Conservation (phyloP, 257 asterid genomes). For the Lycium ferocissimum region DNA sequence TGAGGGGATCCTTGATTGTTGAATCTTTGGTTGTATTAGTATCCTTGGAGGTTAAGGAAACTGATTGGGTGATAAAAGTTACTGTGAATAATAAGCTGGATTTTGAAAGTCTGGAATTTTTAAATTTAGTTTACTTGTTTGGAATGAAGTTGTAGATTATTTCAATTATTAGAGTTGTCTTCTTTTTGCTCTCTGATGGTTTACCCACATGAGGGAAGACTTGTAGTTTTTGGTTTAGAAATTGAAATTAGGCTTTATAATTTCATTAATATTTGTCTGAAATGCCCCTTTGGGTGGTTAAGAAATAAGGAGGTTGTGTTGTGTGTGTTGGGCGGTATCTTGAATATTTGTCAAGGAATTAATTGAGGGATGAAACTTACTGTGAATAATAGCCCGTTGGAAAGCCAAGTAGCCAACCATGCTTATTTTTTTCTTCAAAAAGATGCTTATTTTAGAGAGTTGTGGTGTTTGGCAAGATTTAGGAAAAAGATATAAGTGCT, state of each 20-base stretch:
- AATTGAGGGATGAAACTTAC: neutral
- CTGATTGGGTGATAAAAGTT: neutral
- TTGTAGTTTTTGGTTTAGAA: neutral
- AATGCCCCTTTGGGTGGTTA: neutral
- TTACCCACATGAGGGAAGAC: neutral
- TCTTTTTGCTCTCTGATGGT: neutral
- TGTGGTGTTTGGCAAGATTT: too few species aligned
- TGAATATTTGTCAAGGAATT: too few species aligned
- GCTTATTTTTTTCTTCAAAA: too few species aligned
- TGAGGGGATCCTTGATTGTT: neutral
- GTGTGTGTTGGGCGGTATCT: too few species aligned
- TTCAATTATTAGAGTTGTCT: neutral
- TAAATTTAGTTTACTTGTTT: slow-evolving; percentile 11
- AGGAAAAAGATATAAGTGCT: too few species aligned
- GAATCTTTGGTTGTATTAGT: slow-evolving; percentile 1
- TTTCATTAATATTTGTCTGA: neutral
- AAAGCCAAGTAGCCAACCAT: too few species aligned
- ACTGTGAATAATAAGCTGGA: neutral
- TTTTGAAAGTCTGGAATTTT: neutral
- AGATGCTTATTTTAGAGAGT: too few species aligned
- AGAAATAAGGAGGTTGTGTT: neutral
- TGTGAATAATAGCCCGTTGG: neutral
- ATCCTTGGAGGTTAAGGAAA: neutral
- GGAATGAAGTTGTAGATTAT: slow-evolving; percentile 4
- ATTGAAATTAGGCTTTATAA: neutral